A percentile compares a stretch with the other conserved stretches of the same genome.
Conservation (phyloP, 345 rosid genomes). For the Litchi chinensis region DNA sequence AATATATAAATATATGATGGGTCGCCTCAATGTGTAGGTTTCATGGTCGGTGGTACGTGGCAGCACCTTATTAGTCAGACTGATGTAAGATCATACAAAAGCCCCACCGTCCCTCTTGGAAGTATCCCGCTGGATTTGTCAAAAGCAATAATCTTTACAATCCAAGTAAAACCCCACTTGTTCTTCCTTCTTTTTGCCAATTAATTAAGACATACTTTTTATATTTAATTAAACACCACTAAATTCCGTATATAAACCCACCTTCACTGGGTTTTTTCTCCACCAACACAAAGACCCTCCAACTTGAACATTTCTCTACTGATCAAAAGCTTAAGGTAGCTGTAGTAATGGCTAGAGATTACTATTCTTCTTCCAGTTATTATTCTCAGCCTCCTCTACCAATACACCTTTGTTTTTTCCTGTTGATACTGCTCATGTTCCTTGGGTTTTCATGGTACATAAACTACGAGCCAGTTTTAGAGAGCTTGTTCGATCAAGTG, state of each 20-base stretch:
- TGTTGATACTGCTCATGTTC: constrained; percentile 41
- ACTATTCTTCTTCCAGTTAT: constrained; percentile 26
- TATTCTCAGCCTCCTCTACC: constrained; percentile 32
- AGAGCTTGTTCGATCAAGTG: constrained; percentile 46
- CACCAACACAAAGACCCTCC: not conserved
- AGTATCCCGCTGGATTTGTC: not conserved
- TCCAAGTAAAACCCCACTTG: too few relatives aligned
- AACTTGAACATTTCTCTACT: not conserved
- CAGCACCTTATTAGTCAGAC: not conserved
- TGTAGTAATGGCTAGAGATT: constrained; percentile 28
- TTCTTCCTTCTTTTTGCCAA: too few relatives aligned
- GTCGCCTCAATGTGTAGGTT: too few relatives aligned
- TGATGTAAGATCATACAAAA: not conserved
- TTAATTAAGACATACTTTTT: too few relatives aligned
- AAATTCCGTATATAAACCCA: not conserved
- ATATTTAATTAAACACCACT: not conserved
- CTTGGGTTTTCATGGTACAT: constrained; percentile 51
- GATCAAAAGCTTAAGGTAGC: too few relatives aligned
- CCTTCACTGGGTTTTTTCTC: not conserved
- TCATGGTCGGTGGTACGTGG: constrained; percentile 23
- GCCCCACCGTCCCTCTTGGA: constrained; percentile 10
- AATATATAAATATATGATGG: too few relatives aligned
- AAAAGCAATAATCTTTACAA: not conserved
- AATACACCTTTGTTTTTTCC: constrained; percentile 52
- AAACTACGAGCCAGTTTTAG: constrained; percentile 52